These are phyloP conservation scores for Zygotorulaspora danielsina DNA, from an alignment of 805 yeast genomes.

Conservation along the genomic window DNA sequence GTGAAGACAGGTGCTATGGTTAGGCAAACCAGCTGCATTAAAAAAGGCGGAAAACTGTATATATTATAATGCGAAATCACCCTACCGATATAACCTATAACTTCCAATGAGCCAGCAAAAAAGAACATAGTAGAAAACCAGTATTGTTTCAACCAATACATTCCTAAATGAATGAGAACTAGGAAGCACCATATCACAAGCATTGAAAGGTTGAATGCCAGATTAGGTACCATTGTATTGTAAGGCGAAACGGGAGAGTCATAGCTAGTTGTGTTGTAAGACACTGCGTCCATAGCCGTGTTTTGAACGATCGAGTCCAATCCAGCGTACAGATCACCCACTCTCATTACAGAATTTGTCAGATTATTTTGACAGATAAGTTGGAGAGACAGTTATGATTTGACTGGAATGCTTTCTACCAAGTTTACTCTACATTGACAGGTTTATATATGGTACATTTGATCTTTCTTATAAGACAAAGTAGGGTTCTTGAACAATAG, in stretches of 20 bases:
- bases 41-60: slow-evolving; percentile 39
- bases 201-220: slow-evolving; percentile 56
- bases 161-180: slow-evolving; percentile 42
- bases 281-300: too few relatives aligned
- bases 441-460: too few relatives aligned
- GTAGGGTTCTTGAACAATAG: too few relatives aligned
- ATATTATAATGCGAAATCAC: slow-evolving; percentile 41
- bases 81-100: slow-evolving; percentile 66
- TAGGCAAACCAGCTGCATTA: slow-evolving; percentile 62
- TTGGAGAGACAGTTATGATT: too few relatives aligned
- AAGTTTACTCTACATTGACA: too few relatives aligned
- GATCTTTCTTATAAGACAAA: too few relatives aligned
- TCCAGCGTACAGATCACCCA: not conserved
- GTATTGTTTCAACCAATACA: slow-evolving; percentile 48
- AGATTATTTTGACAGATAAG: too few relatives aligned
- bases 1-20: slow-evolving; percentile 80
- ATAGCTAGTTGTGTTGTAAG: too few relatives aligned
- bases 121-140: slow-evolving; percentile 62
- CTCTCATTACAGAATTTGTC: too few relatives aligned
- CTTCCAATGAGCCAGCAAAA: slow-evolving; percentile 55
- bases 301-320: not conserved
- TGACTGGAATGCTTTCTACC: too few relatives aligned
- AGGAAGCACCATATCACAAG: slow-evolving; percentile 50
- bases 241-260: slow-evolving; percentile 25
- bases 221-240: slow-evolving; percentile 46